These are phyloP conservation scores for Fusarium mangiferae DNA, from an alignment of 2,329 filamentous ascomycete species.

Conservation along the genomic window DNA sequence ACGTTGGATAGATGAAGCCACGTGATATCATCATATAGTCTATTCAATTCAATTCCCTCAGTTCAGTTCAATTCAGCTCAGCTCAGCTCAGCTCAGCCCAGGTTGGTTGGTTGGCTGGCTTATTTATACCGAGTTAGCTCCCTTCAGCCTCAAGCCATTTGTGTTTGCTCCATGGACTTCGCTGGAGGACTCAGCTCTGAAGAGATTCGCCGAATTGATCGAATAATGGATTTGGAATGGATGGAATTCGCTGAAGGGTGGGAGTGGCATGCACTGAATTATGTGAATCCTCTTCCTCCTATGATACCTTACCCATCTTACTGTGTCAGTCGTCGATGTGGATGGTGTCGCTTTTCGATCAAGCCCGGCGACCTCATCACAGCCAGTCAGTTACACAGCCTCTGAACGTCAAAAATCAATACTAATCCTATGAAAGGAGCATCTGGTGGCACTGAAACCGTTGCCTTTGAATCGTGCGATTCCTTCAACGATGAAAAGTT, in stretches of 20 bases:
- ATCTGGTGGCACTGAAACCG: conserved; percentile 7
- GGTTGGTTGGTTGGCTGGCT: neutral
- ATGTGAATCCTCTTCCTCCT: conserved; percentile 1
- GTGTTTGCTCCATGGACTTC: neutral
- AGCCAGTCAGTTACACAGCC: neutral
- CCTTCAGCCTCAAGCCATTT: neutral
- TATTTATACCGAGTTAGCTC: neutral
- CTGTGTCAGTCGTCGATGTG: conserved; percentile 24
- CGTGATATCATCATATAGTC: conserved; percentile 15
- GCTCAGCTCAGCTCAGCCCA: neutral
- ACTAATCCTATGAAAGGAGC: neutral
- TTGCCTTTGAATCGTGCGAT: neutral
- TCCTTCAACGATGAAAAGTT: neutral
- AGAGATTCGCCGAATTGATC: conserved; percentile 5
- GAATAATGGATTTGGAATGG: conserved; percentile 20
- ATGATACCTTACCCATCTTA: conserved; percentile 15
- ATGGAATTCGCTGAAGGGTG: conserved; percentile 15
- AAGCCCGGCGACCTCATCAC: conserved; percentile 7
- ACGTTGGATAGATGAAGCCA: neutral
- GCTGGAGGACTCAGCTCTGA: conserved; percentile 7
- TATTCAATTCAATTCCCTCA: neutral
- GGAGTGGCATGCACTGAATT: conserved; percentile 14
- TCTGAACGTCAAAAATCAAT: neutral
- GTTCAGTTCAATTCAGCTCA: neutral
- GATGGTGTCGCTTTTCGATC: conserved; percentile 32